Base-by-base conservation (phyloP, 2,329 filamentous ascomycete species). In the Penicillium sp. region DNA sequence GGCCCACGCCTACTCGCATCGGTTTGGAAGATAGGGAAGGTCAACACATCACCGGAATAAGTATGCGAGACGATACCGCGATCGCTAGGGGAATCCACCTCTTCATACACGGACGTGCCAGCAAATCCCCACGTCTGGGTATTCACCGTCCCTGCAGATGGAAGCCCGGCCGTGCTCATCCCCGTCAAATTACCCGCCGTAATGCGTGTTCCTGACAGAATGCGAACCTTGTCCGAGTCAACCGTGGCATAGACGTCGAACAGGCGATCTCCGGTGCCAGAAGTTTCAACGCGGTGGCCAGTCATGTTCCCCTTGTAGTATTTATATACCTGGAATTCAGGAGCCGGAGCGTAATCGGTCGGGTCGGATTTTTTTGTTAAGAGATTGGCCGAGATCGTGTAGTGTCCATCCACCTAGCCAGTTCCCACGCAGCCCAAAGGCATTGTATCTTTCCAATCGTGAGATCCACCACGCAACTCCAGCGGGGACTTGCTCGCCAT, bases 261-360 rank as follows among this genome's bases (percentile, higher is more conserved):
- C 4, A 68, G 64, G 2, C 69, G 63, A 58, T 81, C 79, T 4
- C 65, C 62, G 0, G 78, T 76, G 0, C 70, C 72, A 0, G 72
- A 69, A 2, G 79, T 80, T 0, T 70, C 72, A 5, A 79, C 73
- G 17, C 80, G 75, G 15, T 73, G 55, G 3, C 81, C 81, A 0
- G 76, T 79, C 80, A 83, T 82, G 47, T 78, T 78, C 3, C 72
- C 65, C 49, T 76, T 73, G 67, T 83, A 84, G 70, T 82, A 83
- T 57, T 80, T 79, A 67, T 84, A 84, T 10, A 83, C 75, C 56
- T 82, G 79, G 70, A 74, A 83, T 26, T 81, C 79, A 1, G 78
- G 77, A 38, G 74, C 78, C 1, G 79, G 73, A 45, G 65, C 77
- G 65, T 82, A 83, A 0, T 73, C 77, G 1, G 68, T 70, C 13